Evolutionary conservation across 2,329 filamentous ascomycete genomes (phyloP).

Genomic region (Phaeosphaeriaceae sp.): DNA sequence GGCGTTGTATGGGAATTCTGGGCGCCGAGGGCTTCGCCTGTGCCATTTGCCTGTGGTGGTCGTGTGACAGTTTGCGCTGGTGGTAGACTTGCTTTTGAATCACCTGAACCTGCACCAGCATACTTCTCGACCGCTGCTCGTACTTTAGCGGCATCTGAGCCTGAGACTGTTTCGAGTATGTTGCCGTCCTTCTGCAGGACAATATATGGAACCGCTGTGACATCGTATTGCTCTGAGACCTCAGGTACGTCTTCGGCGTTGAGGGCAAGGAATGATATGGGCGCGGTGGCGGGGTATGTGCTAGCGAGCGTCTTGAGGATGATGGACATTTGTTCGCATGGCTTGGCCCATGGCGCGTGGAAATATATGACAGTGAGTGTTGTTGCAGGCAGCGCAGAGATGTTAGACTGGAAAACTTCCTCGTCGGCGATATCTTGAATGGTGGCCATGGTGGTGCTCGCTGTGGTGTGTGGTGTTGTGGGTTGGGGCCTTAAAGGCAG

Average conservation of each 20-base stretch:
- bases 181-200: conserved; percentile 78
- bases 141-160: conserved; percentile 86
- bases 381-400: conserved; percentile 70
- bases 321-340: conserved; percentile 90
- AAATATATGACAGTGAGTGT: conserved; percentile 89
- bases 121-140: conserved; percentile 85
- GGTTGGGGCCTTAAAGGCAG: neutral
- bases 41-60: conserved; percentile 46
- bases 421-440: conserved; percentile 79
- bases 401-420: conserved; percentile 72
- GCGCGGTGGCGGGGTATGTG: conserved; percentile 75
- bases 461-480: neutral
- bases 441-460: conserved; percentile 49
- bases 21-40: conserved; percentile 47
- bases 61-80: conserved; percentile 54
- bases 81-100: conserved; percentile 47
- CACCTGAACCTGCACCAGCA: conserved; percentile 59
- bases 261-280: conserved; percentile 85
- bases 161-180: conserved; percentile 84
- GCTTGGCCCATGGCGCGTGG: conserved; percentile 95
- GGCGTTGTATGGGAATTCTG: conserved; percentile 56
- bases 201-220: conserved; percentile 91
- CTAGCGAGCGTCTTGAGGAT: conserved; percentile 85
- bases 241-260: conserved; percentile 95
- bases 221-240: conserved; percentile 89